Base-by-base conservation (phyloP, 1,284 basidiomycete genomes). In the Trametes hirsuta region DNA sequence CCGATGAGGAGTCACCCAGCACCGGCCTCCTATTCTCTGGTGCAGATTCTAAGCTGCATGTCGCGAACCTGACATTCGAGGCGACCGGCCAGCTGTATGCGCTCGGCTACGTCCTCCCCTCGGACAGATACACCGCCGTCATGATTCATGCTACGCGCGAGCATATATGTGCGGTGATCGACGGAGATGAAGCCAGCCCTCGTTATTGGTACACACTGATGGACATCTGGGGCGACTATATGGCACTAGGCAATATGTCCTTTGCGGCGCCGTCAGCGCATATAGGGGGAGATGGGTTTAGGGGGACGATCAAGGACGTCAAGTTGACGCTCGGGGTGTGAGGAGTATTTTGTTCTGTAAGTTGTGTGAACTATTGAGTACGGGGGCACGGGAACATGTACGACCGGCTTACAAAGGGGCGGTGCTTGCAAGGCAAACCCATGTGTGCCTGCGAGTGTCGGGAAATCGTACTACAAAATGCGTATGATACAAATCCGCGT, bases 211-310 rank as follows among this genome's bases (percentile, higher is more conserved):
- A 66, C 45, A 77, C 76, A 15, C 66, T 67, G 49, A 63, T 80
- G 58, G 71, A 75, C 56, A 77, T 79, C 15, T 79, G 77, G 76
- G 77, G 77, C 4, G 74, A 74, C 45, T 75, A 75, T 41, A 73
- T 77, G 67, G 69, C 68, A 36, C 60, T 68, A 22, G 77, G 74
- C 37, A 80, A 81, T 55, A 79, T 81, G 76, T 79, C 78, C 6
- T 81, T 81, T 55, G 77, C 78, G 3, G 79, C 79, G n/a, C 79
- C 77, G 0, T 69, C 77, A 1, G 64, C 64, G 41, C 65, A 62
- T 4, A 71, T 81, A 24, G 76, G 79, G 0, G 71, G 66, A n/a
- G 58, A 68, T 2, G 74, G 71, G 14, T 69, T 69, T 52, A 22
- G 59, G 49, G 75, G 76, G 1, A 40, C 47, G 52, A 72, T 68